phyloP scores from a whole-genome alignment of 345 rosid species.

The Populus davidiana region DNA sequence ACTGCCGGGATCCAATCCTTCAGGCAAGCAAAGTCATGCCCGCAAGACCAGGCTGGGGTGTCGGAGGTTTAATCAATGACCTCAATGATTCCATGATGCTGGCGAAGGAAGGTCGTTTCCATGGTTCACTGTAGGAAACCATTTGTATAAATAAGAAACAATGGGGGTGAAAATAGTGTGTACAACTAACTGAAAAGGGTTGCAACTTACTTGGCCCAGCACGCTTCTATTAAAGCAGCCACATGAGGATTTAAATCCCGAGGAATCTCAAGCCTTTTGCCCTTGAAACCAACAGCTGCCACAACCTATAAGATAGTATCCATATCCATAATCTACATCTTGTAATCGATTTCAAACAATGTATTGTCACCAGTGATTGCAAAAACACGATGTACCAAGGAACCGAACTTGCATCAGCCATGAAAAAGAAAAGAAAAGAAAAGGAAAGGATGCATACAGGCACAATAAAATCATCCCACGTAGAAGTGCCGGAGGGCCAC shows the following conservation, averaged over 20 bases:
- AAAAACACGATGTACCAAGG: not conserved
- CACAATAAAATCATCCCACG: not conserved
- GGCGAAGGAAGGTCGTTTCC: constrained; percentile 96
- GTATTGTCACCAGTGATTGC: not conserved
- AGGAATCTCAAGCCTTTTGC: constrained; percentile 90
- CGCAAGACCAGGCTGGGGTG: constrained; percentile 51
- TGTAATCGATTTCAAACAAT: not conserved
- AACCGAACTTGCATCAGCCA: not conserved
- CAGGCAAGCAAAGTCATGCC: constrained; percentile 47
- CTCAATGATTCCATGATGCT: constrained; percentile 75
- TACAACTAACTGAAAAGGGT: too few species aligned
- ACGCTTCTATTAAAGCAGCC: constrained; percentile 79
- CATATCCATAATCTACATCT: not conserved
- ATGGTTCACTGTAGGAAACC: constrained; percentile 62
- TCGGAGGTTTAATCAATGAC: constrained; percentile 63
- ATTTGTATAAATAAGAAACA: constrained; percentile 8
- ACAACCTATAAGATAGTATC: constrained; percentile 61
- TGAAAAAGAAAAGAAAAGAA: not conserved
- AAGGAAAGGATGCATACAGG: too few species aligned
- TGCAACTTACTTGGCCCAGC: constrained; percentile 78
- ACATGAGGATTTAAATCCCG: constrained; percentile 73
- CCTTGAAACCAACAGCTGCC: constrained; percentile 96
- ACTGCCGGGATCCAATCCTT: constrained; percentile 18
- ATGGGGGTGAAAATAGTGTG: not conserved
- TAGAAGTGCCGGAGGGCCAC: not conserved